Conservation (phyloP, 768 basidiomycete genomes). For the Nidula microcarpa region DNA sequence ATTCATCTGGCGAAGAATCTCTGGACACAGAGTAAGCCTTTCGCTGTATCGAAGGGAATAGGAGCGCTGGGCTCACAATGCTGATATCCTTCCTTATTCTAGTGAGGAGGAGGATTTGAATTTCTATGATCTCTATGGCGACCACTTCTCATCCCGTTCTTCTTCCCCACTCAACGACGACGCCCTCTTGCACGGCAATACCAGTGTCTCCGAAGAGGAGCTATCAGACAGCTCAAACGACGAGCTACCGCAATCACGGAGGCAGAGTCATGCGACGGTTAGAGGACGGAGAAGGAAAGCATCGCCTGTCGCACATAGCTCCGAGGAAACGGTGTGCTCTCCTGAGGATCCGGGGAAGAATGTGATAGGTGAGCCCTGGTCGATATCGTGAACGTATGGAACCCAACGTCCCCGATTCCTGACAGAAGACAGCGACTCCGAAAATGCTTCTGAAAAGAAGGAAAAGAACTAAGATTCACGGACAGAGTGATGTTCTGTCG, state of each 20-base stretch:
- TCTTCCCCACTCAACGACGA: conserved; percentile 10
- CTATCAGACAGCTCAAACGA: not conserved
- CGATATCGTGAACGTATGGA: not conserved
- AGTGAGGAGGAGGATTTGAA: conserved; percentile 23
- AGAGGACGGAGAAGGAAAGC: not conserved
- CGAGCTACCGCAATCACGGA: conserved; percentile 3
- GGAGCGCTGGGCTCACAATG: not conserved
- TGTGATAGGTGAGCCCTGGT: not conserved
- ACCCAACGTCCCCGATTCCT: not conserved
- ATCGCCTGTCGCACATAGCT: not conserved
- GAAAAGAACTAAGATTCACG: not conserved
- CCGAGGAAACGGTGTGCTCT: not conserved
- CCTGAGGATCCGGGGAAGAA: no score
- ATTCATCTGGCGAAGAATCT: conserved; percentile 6
- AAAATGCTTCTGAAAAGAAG: not conserved
- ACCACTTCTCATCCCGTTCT: conserved; percentile 11
- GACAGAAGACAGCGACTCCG: not conserved
- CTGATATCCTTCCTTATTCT: not conserved
- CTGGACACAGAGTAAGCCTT: conserved; percentile 9
- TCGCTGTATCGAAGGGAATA: no score
- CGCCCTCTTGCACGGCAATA: not conserved
- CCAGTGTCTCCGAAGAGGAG: not conserved
- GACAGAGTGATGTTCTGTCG: not conserved
- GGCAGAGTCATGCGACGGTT: conserved; percentile 2
- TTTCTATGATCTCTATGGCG: conserved; percentile 23